Base-by-base conservation (phyloP, 2,329 filamentous ascomycete genomes). In the Fusarium albidum region DNA sequence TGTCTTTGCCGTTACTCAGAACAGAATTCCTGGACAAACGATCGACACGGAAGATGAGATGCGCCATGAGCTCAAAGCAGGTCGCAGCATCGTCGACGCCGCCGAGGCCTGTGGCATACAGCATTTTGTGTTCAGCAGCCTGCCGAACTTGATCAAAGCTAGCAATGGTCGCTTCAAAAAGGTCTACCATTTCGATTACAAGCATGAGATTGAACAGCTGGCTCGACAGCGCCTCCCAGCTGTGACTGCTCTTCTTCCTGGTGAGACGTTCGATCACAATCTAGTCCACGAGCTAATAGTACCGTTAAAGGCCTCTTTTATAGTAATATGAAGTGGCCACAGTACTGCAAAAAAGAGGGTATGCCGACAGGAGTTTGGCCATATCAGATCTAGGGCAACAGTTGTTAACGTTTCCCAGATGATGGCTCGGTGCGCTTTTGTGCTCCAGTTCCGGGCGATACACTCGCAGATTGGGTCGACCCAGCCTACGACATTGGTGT, bases 91-190 rank as follows among this genome's bases (percentile, higher is more conserved):
- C 15, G 45, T 59, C 8, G 48, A 51, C 9, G 52, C 55, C 10
- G 57, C 55, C 6, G 40, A 53, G 13, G 10, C 31, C 6, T 52
- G 51, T 38, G 41, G 38, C 14, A 38, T 59, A 31, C 6, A 52
- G 14, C 55, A 61, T 31, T 61, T 61, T 40, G 55, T 61, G 5
- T 34, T 61, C 12, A 61, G 57, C 31, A 58, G 55, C 14, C 33
- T 61, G 14, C 57, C 55, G 4, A 43, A 56, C 26, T 18, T 59
- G 27, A 38, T 31, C 3, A 25, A 31, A 9, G 52, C 45, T 1
- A 61, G 51, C 29, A 12, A 25, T 5, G 55, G 55, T 1, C 41
- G 9, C 26, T 59, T 46, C n/a, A 44, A 32, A 6, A 39, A 49
- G n/a, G 31, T 56, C 4, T 52, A 56, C 15, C 57, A 59, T 27